Evolutionary conservation across 2,329 filamentous ascomycete species (phyloP), one percentile per base, ranked within the genome.

Genomic region (Cercospora citrullina): DNA sequence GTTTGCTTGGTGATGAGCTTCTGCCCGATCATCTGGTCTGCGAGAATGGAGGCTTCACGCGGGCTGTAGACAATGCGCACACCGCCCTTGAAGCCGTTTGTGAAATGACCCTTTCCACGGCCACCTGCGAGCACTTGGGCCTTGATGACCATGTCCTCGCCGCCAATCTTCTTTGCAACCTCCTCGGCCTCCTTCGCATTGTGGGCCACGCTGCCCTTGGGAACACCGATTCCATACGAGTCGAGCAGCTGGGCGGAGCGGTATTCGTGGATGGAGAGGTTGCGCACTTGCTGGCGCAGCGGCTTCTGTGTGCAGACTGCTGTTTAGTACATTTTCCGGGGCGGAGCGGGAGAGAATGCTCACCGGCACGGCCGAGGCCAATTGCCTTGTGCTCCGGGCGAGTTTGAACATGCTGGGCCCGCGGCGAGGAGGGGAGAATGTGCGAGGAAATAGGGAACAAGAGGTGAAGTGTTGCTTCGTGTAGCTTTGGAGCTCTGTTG

Each of bases 1-100:
- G 95, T 99, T 87, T 99, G 95, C 89, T 99, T 99, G 82, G 95
- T 99, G 84, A 99, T 89, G 83, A 99, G 93, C 85, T 97, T 97
- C 86, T 99, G 94, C 80, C 95, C 95, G 83, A 99, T 98, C 95
- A 99, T 99, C 86, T 99, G 94, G 76, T 94, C 88, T 76, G 95
- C 94, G 81, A 99, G 97, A 89, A 98, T 97, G 87, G 93, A 91
- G 79, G 95, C 95, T 87, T 90, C 88, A 77, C 93, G 94, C 69
- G 95, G 92, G 69, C 94, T 98, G 89, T 98, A 99, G 84, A 99
- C 96, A 78, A 99, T 94, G 77, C 95, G 90, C 76, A 99, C 95
- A 85, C 95, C 95, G 78, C 95, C 95, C 87, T 99, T 99, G 81
- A 99, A 90, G 77, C 95, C 95, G 83, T 97, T 98, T 85, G 97